phyloP scores from a whole-genome alignment of 176 grass and related monocot species.

The Bothriochloa decipiens region DNA sequence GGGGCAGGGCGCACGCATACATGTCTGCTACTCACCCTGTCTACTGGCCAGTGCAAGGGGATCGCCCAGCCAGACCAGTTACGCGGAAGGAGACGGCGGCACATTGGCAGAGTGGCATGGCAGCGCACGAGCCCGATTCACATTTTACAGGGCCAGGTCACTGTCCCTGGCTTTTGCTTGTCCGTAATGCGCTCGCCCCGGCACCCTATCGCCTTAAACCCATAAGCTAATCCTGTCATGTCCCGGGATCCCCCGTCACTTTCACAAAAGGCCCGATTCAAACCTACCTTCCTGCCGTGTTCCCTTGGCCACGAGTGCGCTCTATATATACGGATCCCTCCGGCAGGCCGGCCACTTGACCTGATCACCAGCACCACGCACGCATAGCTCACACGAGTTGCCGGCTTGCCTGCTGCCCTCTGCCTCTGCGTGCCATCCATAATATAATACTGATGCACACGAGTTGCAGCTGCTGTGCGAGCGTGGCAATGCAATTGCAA shows the following conservation, averaged over 20 bases:
- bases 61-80: background rate
- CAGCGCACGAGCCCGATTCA: conserved; percentile 25
- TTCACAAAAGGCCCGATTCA: conserved; percentile 36
- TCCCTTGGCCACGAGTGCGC: conserved; percentile 37
- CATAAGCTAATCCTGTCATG: conserved; percentile 49
- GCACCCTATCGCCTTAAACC: conserved; percentile 4
- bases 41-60: background rate
- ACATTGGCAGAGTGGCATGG: background rate
- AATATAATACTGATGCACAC: background rate
- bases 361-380: conserved; percentile 6
- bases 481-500: background rate
- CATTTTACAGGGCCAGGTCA: conserved; percentile 47
- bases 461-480: background rate
- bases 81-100: conserved; percentile 30
- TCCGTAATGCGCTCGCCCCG: conserved; percentile 50
- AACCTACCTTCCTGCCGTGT: conserved; percentile 71
- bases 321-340: background rate
- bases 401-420: background rate
- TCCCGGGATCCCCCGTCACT: conserved; percentile 47
- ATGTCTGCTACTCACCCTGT: background rate
- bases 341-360: background rate
- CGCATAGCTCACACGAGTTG: background rate
- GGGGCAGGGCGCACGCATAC: background rate
- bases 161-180: conserved; percentile 44
- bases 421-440: background rate